Percentiles rank a stretch among this genome's conserved stretches.
phyloP scores from a whole-genome alignment of 768 basidiomycete genomes.

The Lepiota venenata region DNA sequence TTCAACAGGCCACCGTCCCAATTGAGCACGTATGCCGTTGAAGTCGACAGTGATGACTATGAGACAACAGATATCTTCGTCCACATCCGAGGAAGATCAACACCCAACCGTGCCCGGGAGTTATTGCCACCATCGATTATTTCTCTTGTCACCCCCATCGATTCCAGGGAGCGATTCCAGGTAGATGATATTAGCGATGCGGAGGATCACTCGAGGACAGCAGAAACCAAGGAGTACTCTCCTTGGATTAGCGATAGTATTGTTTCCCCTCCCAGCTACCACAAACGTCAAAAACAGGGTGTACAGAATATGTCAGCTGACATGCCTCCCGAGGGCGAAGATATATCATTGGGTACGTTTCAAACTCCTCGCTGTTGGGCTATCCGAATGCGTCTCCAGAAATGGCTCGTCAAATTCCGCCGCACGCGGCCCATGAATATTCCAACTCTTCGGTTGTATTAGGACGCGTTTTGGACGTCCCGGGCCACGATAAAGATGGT shows the following conservation, averaged over 20 bases:
- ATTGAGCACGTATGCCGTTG: conserved; percentile 20
- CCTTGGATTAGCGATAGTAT: conserved; percentile 41
- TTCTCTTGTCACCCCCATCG: not conserved
- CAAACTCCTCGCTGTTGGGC: no score
- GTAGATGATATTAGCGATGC: not conserved
- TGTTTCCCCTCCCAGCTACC: conserved; percentile 38
- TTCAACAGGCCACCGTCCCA: conserved; percentile 42
- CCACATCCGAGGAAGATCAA: conserved; percentile 10
- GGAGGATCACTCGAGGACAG: not conserved
- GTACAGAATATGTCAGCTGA: not conserved
- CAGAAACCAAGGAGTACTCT: conserved; percentile 11
- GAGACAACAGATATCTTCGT: conserved; percentile 1
- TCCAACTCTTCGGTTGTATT: no score
- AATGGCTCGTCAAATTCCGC: no score
- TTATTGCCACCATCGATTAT: not conserved
- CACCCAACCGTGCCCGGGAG: not conserved
- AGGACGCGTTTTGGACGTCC: no score
- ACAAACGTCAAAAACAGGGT: conserved; percentile 14
- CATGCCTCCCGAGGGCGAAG: not conserved
- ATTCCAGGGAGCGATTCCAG: not conserved
- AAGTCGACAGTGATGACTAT: conserved; percentile 19
- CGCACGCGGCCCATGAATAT: no score
- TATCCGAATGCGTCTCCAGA: no score
- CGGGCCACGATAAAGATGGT: no score
- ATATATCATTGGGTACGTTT: not conserved